Evolutionary conservation across 2,329 filamentous ascomycete genomes (phyloP), one percentile per base, ranked within the genome.

Genomic region (Fusarium duplospermum): DNA sequence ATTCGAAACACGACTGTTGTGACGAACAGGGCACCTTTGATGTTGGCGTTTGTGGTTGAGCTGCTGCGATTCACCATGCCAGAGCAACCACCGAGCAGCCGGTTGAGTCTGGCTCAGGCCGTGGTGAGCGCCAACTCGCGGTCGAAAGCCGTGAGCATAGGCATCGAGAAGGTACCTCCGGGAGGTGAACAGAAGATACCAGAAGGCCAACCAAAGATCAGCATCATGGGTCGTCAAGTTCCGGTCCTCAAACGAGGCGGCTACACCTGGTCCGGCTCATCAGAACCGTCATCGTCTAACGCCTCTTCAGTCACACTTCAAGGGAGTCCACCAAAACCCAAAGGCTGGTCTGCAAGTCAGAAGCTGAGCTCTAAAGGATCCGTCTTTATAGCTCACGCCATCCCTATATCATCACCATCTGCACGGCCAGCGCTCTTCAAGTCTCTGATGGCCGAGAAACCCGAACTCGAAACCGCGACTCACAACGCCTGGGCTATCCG

Each of bases 51-150:
- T 81, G 91, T 93, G 1, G 89, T 94, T 16, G 89, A 91, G 69
- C 80, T 96, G 58, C 81, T 97, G 56, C 92, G 93, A 54, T 91
- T 93, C 79, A 97, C 94, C 0, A 96, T 95, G 92, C 93, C 94
- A 0, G 92, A 93, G 74, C 95, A 98, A 80, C 94, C 94, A 4
- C 86, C 92, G 4, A 96, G 93, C n/a, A 96, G 94, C 80, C 88
- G 94, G 56, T 84, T 97, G 22, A 97, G 94, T 79, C 85, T 98
- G 22, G 93, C 92, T 0, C 94, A 97, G 81, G 94, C 93, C 0
- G 91, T 96, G 1, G 93, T 97, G 18, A 95, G 93, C 79, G 91
- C 91, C 31, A 96, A 96, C 79, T 94, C 93, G 69, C 89, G 91
- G 73, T 90, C 89, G 38, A 95, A 95, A 82, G 94, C 94, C 11